These are phyloP conservation scores for Sporothrix inflata DNA, from an alignment of 2,329 filamentous ascomycete genomes.

Conservation along the genomic window DNA sequence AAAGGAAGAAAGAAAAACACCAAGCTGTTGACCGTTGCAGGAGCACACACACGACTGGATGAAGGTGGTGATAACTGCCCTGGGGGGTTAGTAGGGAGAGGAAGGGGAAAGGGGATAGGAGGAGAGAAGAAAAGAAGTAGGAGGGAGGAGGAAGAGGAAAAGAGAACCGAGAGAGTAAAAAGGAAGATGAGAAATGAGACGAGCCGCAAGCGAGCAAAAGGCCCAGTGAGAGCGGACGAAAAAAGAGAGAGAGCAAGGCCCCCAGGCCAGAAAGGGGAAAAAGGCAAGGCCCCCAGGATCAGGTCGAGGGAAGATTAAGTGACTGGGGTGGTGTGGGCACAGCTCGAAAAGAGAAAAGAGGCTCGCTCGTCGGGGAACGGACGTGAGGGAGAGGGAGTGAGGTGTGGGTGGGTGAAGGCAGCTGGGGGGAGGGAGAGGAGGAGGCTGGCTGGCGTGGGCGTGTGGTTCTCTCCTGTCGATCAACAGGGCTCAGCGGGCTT, in stretches of 20 bases:
- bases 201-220: background rate
- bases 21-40: conserved; percentile 27
- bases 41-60: conserved; percentile 27
- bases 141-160: conserved; percentile 4
- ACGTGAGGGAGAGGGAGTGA: background rate
- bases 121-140: conserved; percentile 14
- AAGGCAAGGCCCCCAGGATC: conserved; percentile 19
- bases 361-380: conserved; percentile 8
- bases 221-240: background rate
- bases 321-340: conserved; percentile 31
- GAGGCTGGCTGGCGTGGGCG: conserved; percentile 12
- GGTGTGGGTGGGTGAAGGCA: conserved; percentile 16
- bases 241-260: background rate
- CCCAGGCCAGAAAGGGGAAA: conserved; percentile 29
- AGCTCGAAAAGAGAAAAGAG: conserved; percentile 21
- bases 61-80: conserved; percentile 28
- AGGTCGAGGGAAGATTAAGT: conserved; percentile 28
- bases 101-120: conserved; percentile 13
- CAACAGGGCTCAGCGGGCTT: conserved; percentile 6
- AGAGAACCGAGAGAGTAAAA: conserved; percentile 17
- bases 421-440: conserved; percentile 9
- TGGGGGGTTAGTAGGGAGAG: conserved; percentile 26
- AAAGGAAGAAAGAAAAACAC: background rate
- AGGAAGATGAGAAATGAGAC: conserved; percentile 14
- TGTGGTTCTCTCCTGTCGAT: conserved; percentile 19